A percentile compares a stretch with the other conserved stretches of the same genome.
Conservation (phyloP, 495 filamentous ascomycete species). For the Xylaria flabelliformis region DNA sequence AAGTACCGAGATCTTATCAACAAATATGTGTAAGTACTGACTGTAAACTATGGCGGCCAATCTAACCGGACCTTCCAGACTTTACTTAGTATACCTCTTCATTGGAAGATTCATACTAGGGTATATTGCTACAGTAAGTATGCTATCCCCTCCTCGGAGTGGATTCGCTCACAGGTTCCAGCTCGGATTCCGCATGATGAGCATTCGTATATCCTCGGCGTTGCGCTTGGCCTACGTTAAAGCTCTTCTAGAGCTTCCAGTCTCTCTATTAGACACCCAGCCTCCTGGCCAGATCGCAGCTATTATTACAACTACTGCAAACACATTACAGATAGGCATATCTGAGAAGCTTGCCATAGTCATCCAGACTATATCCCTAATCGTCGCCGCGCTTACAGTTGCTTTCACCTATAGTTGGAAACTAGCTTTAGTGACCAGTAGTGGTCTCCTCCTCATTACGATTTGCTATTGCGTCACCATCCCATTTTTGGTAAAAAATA, state of each 20-base stretch:
- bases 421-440: slow-evolving; percentile 62
- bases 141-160: not conserved
- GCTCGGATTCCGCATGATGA: slow-evolving; percentile 61
- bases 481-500: slow-evolving; percentile 63
- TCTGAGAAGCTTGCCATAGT: slow-evolving; percentile 65
- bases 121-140: slow-evolving; percentile 62
- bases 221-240: slow-evolving; percentile 60
- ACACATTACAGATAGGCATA: slow-evolving; percentile 69
- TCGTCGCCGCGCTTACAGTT: slow-evolving; percentile 59
- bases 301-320: slow-evolving; percentile 68
- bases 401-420: slow-evolving; percentile 64
- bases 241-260: slow-evolving; percentile 58
- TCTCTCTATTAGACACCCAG: slow-evolving; percentile 61
- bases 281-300: slow-evolving; percentile 60
- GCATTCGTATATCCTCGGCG: slow-evolving; percentile 60
- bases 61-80: slow-evolving; percentile 33
- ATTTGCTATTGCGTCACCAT: slow-evolving; percentile 62
- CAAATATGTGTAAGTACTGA: slow-evolving; percentile 37
- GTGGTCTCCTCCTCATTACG: slow-evolving; percentile 61
- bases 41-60: slow-evolving; percentile 4
- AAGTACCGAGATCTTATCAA: slow-evolving; percentile 33
- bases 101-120: slow-evolving; percentile 63
- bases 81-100: slow-evolving; percentile 69
- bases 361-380: slow-evolving; percentile 59
- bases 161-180: slow-evolving; percentile 33